Conservation (phyloP, 345 rosid genomes). For the Gynandropsis gynandra region DNA sequence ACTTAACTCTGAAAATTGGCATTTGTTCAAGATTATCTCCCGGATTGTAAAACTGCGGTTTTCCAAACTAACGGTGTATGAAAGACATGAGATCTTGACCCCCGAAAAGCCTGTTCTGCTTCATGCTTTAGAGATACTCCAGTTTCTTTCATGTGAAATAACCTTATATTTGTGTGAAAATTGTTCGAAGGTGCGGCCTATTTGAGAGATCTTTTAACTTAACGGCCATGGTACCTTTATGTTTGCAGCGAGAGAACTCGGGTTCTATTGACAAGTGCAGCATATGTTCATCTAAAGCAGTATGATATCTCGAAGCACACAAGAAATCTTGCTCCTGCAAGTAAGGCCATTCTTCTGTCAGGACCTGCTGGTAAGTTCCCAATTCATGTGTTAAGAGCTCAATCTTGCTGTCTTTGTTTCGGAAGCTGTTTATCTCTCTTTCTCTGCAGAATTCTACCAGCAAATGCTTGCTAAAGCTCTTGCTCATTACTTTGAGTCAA, state of each 20-base stretch:
- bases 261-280: slow-evolving; percentile 72
- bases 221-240: slow-evolving; percentile 6
- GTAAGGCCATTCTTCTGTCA: slow-evolving; percentile 78
- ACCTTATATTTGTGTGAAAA: too few species aligned
- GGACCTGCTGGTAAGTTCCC: slow-evolving; percentile 66
- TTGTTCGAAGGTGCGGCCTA: too few species aligned
- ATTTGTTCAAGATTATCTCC: too few species aligned
- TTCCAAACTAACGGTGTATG: too few species aligned
- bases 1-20: too few species aligned
- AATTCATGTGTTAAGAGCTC: slow-evolving; percentile 3
- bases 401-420: background rate
- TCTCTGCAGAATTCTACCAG: slow-evolving; percentile 60
- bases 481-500: slow-evolving; percentile 72
- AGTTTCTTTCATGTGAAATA: too few species aligned
- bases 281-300: slow-evolving; percentile 74
- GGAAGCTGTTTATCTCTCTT: slow-evolving; percentile 20
- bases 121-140: too few species aligned
- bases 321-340: slow-evolving; percentile 87
- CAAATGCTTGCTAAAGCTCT: slow-evolving; percentile 95
- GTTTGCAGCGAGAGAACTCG: slow-evolving; percentile 62
- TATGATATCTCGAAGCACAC: slow-evolving; percentile 74
- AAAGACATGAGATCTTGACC: too few species aligned
- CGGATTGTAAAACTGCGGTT: too few species aligned
- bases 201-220: background rate
- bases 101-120: too few species aligned